Conservation (phyloP, 352 stramenopile genomes). For the Aphanomyces astaci region DNA sequence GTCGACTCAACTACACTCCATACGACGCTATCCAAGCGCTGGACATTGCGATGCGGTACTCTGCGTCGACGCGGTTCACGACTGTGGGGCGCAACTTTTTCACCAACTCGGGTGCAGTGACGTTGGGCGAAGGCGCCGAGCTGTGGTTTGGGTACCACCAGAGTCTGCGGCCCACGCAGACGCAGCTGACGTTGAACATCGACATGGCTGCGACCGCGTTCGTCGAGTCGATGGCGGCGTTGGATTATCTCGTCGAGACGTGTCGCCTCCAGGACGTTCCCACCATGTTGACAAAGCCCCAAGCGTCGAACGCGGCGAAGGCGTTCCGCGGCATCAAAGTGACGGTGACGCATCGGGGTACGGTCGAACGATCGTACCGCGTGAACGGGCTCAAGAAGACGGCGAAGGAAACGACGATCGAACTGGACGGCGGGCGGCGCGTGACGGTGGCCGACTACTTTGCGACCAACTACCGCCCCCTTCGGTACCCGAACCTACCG, state of each 20-base stretch:
- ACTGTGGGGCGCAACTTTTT: constrained; percentile 56
- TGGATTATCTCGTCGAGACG: constrained; percentile 40
- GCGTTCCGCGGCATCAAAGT: constrained; percentile 59
- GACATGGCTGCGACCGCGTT: constrained; percentile 67
- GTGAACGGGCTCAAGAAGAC: constrained; percentile 52
- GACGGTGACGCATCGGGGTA: constrained; percentile 50
- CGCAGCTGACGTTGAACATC: constrained; percentile 54
- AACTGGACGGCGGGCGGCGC: constrained; percentile 43
- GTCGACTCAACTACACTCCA: constrained; percentile 60
- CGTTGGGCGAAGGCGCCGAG: constrained; percentile 52
- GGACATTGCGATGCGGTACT: constrained; percentile 57
- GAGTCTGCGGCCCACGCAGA: constrained; percentile 58
- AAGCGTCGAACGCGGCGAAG: constrained; percentile 45
- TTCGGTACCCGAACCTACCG: constrained; percentile 63
- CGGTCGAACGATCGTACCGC: constrained; percentile 46
- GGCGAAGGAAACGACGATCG: constrained; percentile 42
- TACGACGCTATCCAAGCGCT: constrained; percentile 64
- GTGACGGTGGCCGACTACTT: constrained; percentile 60
- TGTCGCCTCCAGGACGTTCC: constrained; percentile 30
- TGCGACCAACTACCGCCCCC: constrained; percentile 37
- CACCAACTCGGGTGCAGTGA: constrained; percentile 29
- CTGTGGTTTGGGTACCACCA: constrained; percentile 73
- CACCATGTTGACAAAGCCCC: constrained; percentile 31
- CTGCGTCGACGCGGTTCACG: constrained; percentile 44
- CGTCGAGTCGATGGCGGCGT: constrained; percentile 47